Conservation (phyloP, 495 filamentous ascomycete genomes). For the Talaromyces liani region DNA sequence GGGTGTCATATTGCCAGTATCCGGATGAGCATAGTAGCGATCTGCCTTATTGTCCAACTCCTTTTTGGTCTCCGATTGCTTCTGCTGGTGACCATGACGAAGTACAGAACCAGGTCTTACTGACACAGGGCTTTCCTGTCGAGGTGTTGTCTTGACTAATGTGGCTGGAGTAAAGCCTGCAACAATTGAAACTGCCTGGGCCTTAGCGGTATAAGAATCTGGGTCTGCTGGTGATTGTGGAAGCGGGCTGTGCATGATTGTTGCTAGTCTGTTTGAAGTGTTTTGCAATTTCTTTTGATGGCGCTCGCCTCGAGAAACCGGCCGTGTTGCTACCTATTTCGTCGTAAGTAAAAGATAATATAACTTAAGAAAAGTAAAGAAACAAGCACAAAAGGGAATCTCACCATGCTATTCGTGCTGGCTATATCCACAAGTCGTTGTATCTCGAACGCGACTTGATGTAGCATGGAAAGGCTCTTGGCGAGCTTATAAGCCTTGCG, state of each 20-base stretch:
- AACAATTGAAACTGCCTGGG: neutral
- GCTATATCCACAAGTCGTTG: constrained; percentile 66
- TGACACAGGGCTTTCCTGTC: neutral
- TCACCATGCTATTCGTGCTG: constrained; percentile 53
- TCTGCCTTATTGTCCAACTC: neutral
- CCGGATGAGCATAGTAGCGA: neutral
- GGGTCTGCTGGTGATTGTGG: neutral
- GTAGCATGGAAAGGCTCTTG: constrained; percentile 54
- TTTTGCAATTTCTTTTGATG: neutral
- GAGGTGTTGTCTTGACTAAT: neutral
- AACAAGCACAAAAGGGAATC: constrained; percentile 8
- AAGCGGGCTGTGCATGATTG: neutral
- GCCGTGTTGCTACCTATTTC: neutral
- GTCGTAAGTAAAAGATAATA: neutral
- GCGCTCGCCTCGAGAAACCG: neutral
- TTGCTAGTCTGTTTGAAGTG: neutral
- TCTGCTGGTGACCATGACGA: neutral
- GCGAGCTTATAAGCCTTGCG: constrained; percentile 54
- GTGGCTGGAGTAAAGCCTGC: neutral
- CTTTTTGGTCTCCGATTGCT: neutral
- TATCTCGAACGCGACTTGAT: constrained; percentile 66
- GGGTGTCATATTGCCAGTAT: neutral
- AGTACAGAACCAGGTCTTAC: neutral
- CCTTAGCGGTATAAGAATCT: neutral
- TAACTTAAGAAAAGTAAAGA: neutral